phyloP scores from a whole-genome alignment of 1,139 yeast genomes.

The Debaryomycetaceae sp. region DNA sequence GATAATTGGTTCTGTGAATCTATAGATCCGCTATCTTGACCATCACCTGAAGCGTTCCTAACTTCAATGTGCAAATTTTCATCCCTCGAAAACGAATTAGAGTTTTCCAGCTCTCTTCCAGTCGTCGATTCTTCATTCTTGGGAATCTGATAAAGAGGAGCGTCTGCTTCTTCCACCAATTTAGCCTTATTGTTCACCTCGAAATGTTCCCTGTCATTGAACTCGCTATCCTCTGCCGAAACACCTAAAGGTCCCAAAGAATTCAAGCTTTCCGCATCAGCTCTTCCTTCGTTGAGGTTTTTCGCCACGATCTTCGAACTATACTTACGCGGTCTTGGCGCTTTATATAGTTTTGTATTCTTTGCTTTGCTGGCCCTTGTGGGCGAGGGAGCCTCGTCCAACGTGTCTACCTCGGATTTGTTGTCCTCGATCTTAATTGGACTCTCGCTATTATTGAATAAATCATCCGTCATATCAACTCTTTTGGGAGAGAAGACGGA shows the following conservation, averaged over 20 bases:
- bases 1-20: constrained; percentile 37
- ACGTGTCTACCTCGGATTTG: constrained; percentile 7
- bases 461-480: constrained; percentile 20
- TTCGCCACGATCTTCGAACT: constrained; percentile 27
- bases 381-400: constrained; percentile 1
- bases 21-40: not conserved
- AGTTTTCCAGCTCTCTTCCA: constrained; percentile 5
- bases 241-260: constrained; percentile 45
- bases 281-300: constrained; percentile 20
- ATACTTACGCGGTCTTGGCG: constrained; percentile 43
- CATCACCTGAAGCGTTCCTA: constrained; percentile 1
- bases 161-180: constrained; percentile 30
- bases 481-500: constrained; percentile 20
- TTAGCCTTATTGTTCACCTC: constrained; percentile 14
- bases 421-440: constrained; percentile 23
- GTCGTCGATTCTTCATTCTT: constrained; percentile 15
- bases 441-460: constrained; percentile 36
- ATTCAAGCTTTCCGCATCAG: constrained; percentile 7
- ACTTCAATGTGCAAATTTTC: constrained; percentile 1
- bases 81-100: not conserved
- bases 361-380: constrained; percentile 15
- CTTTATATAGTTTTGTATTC: constrained; percentile 31
- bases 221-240: constrained; percentile 9
- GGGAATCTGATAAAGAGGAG: constrained; percentile 48
- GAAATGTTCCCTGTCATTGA: constrained; percentile 12